Conservation (phyloP, 306 rosid species). For the Elaeagnus macrophylla region DNA sequence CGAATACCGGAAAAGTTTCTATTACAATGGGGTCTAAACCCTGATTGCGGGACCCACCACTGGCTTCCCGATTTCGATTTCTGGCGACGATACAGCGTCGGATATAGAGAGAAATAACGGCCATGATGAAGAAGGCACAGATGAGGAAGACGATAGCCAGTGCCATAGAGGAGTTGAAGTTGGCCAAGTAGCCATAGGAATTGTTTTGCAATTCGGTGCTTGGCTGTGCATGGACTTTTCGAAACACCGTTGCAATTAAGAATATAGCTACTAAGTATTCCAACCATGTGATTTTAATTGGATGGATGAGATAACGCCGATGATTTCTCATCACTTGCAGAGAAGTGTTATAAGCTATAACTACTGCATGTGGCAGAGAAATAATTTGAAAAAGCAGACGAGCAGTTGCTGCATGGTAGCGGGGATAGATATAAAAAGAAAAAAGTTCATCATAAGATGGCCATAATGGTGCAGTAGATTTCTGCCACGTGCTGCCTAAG, state of each 20-base stretch:
- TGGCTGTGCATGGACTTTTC: slow-evolving; percentile 29
- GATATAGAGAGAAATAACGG: slow-evolving; percentile 21
- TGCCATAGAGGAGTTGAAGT: slow-evolving; percentile 40
- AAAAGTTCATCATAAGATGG: too few species aligned
- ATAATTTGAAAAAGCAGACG: too few species aligned
- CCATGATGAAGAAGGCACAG: slow-evolving; percentile 20
- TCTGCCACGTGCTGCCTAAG: too few species aligned
- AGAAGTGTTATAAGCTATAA: too few species aligned
- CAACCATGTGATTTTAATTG: too few species aligned
- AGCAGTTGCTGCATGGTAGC: too few species aligned
- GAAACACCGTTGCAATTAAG: not conserved
- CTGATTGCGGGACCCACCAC: slow-evolving; percentile 2
- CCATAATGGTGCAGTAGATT: too few species aligned
- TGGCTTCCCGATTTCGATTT: not conserved
- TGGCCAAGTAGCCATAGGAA: slow-evolving; percentile 10
- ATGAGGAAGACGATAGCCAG: slow-evolving; percentile 26
- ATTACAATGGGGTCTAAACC: slow-evolving; percentile 47
- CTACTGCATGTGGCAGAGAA: too few species aligned
- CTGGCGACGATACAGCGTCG: slow-evolving; percentile 18
- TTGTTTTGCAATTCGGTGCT: slow-evolving; percentile 18
- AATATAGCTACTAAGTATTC: not conserved
- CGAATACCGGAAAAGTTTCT: slow-evolving; percentile 42
- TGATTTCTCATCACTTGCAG: too few species aligned
- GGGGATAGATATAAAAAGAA: too few species aligned
- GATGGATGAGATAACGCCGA: too few species aligned